Conservation (phyloP, 345 rosid genomes). For the Syzygium aromaticum region DNA sequence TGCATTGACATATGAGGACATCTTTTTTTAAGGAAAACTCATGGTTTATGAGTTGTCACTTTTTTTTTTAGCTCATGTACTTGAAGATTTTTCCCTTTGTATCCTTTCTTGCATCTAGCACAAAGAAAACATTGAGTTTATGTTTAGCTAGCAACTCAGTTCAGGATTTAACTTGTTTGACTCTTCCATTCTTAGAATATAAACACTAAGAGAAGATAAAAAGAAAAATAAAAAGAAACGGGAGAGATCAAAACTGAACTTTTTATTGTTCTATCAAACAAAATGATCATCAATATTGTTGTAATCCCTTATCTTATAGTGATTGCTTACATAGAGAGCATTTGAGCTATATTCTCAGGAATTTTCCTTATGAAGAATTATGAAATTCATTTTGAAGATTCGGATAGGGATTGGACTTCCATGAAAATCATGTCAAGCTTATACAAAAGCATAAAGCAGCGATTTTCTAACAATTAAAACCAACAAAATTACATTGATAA, state of each 20-base stretch:
- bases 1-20: not conserved
- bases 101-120: not conserved
- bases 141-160: not conserved
- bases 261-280: not conserved
- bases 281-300: not conserved
- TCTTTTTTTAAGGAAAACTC: not conserved
- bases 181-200: not conserved
- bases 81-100: not conserved
- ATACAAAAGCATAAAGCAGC: not conserved
- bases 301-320: not conserved
- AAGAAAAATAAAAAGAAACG: too few species aligned
- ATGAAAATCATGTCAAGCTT: not conserved
- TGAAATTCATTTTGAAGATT: not conserved
- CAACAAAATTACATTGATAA: not conserved
- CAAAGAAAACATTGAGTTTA: not conserved
- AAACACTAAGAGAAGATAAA: not conserved
- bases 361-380: not conserved
- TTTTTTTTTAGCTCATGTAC: not conserved
- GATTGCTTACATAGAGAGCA: not conserved
- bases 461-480: not conserved
- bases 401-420: not conserved
- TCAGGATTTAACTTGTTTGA: not conserved
- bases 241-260: not conserved
- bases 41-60: not conserved
- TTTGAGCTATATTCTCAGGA: not conserved